These are phyloP conservation scores for Saccharomyces paradoxus DNA, from an alignment of 805 yeast species.

Conservation along the genomic window DNA sequence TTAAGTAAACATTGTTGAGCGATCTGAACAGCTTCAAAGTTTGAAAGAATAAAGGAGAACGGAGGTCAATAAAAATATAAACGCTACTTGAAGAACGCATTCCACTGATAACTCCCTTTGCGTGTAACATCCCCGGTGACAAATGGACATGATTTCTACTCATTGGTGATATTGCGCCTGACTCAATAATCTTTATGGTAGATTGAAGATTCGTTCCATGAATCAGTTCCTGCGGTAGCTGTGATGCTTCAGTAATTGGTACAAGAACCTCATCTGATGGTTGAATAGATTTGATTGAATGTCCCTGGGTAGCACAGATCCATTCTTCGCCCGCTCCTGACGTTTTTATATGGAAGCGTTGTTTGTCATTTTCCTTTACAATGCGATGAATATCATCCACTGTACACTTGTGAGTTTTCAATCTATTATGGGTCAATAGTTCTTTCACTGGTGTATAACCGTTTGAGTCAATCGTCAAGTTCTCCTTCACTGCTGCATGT, in stretches of 20 bases:
- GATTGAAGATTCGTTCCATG: conserved; percentile 69
- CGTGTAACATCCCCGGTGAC: conserved; percentile 48
- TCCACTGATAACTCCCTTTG: conserved; percentile 56
- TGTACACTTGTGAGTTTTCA: conserved; percentile 50
- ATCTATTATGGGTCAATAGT: conserved; percentile 47
- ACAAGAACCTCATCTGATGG: conserved; percentile 37
- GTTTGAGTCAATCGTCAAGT: conserved; percentile 48
- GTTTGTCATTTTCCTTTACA: conserved; percentile 60
- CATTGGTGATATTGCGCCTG: conserved; percentile 62
- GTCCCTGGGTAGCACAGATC: conserved; percentile 94
- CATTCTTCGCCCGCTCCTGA: conserved; percentile 18
- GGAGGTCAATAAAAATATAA: conserved; percentile 38
- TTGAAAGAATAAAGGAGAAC: conserved; percentile 3
- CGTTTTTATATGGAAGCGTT: conserved; percentile 49
- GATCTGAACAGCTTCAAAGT: conserved; percentile 46
- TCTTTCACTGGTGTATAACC: conserved; percentile 58
- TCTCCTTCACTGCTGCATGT: conserved; percentile 75
- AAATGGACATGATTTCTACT: conserved; percentile 79
- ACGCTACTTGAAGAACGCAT: conserved; percentile 51
- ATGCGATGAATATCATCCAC: conserved; percentile 49
- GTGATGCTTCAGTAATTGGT: conserved; percentile 30
- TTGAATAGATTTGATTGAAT: conserved; percentile 45
- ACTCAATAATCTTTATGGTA: conserved; percentile 38
- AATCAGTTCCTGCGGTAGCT: conserved; percentile 48
- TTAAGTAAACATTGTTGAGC: conserved; percentile 65